Evolutionary conservation across 2,329 filamentous ascomycete genomes (phyloP).

Genomic region (Teratosphaeria epicoccoides): DNA sequence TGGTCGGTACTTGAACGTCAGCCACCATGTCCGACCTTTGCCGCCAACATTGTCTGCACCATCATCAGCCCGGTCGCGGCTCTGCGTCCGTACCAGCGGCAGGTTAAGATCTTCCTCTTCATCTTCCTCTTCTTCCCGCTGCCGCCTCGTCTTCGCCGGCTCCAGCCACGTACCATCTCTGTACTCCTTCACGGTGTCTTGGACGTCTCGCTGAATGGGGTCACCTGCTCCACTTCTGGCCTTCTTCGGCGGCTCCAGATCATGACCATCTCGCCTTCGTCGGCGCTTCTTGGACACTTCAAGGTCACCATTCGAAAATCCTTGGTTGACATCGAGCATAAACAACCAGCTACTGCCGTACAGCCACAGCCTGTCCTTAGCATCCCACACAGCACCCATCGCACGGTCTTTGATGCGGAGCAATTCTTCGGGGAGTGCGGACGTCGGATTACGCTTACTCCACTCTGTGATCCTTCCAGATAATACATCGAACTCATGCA

Average conservation of each 20-base stretch:
- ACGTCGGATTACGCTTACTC: conserved; percentile 73
- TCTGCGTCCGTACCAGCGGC: conserved; percentile 20
- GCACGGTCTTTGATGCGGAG: conserved; percentile 64
- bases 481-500: conserved; percentile 72
- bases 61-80: conserved; percentile 31
- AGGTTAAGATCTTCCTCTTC: background rate
- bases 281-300: background rate
- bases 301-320: conserved; percentile 40
- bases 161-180: background rate
- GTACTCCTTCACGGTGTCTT: background rate
- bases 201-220: background rate
- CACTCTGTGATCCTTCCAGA: conserved; percentile 69
- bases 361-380: conserved; percentile 55
- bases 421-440: conserved; percentile 63
- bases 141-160: background rate
- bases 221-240: conserved; percentile 1
- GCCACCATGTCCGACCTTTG: conserved; percentile 48
- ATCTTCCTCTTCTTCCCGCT: background rate
- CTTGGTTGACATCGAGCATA: conserved; percentile 76
- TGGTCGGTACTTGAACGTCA: conserved; percentile 87
- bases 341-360: conserved; percentile 79
- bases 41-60: conserved; percentile 33
- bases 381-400: conserved; percentile 78
- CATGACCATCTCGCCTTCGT: conserved; percentile 19
- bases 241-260: conserved; percentile 26